Conservation (phyloP, 108 stramenopile genomes). For the Cyclostephanos invisitatus region DNA sequence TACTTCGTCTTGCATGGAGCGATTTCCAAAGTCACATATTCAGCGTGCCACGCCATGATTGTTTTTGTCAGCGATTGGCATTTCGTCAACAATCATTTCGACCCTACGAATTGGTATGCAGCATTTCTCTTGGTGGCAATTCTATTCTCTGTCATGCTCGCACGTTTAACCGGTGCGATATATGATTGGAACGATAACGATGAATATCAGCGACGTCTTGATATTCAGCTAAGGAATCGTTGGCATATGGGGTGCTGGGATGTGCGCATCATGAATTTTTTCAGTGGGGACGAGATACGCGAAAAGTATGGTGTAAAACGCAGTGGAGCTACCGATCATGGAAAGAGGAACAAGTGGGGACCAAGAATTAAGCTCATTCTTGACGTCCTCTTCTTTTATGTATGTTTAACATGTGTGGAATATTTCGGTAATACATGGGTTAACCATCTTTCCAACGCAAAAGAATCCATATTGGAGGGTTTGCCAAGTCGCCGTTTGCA, state of each 20-base stretch:
- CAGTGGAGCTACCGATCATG: neutral
- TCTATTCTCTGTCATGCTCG: neutral
- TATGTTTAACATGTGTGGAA: neutral
- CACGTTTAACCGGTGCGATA: neutral
- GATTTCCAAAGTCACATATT: neutral
- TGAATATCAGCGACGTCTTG: conserved; percentile 1
- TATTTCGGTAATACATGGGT: neutral
- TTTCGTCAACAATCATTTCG: conserved; percentile 1
- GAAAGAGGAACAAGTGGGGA: conserved; percentile 4
- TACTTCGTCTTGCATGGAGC: neutral
- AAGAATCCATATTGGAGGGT: conserved; percentile 9
- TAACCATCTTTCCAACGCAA: neutral
- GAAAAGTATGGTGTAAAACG: neutral
- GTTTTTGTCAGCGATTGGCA: neutral
- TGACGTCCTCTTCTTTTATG: neutral
- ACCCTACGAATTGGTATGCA: neutral
- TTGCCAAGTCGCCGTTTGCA: conserved; percentile 7
- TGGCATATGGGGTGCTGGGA: conserved; percentile 7
- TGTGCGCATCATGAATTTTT: neutral
- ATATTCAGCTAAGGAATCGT: neutral
- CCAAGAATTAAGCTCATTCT: neutral
- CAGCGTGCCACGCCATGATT: neutral
- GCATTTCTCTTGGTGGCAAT: neutral
- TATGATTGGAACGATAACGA: conserved; percentile 11
- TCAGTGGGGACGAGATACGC: conserved; percentile 1